Conservation (phyloP, 192 early-diverging fungal genomes). For the Entophlyctis luteolus region DNA sequence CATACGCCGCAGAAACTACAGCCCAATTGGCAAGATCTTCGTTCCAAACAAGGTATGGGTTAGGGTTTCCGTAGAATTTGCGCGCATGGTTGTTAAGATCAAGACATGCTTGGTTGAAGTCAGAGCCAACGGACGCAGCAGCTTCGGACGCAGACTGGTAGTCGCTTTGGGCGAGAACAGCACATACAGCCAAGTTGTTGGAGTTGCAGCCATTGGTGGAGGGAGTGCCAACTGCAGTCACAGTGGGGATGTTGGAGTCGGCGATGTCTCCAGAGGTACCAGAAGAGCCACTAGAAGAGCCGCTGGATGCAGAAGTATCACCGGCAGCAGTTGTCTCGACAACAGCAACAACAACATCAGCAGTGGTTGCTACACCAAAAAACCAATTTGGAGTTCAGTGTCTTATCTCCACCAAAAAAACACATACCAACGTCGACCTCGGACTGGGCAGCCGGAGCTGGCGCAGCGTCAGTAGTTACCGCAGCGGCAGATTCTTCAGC, state of each 20-base stretch:
- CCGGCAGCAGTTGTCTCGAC: not conserved
- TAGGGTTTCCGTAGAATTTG: not conserved
- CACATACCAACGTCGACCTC: too few species aligned
- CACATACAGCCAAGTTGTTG: not conserved
- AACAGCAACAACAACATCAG: too few species aligned
- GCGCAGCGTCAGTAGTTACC: not conserved
- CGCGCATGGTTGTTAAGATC: constrained; percentile 2
- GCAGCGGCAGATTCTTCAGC: not conserved
- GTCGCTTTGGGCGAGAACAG: not conserved
- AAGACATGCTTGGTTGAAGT: not conserved
- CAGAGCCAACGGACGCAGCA: not conserved
- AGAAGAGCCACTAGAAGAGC: not conserved
- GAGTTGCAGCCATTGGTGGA: not conserved
- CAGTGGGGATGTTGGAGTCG: not conserved
- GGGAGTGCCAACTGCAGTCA: not conserved
- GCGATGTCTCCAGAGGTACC: not conserved
- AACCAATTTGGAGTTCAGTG: too few species aligned
- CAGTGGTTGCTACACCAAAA: too few species aligned
- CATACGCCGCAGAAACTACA: not conserved
- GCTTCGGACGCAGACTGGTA: not conserved
- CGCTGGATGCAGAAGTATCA: not conserved
- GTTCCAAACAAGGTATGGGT: not conserved
- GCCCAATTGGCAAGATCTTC: not conserved
- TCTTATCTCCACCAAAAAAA: too few species aligned
- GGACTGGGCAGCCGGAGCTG: not conserved